phyloP scores from a whole-genome alignment of 495 filamentous ascomycete genomes.

The Immersiella caudata region DNA sequence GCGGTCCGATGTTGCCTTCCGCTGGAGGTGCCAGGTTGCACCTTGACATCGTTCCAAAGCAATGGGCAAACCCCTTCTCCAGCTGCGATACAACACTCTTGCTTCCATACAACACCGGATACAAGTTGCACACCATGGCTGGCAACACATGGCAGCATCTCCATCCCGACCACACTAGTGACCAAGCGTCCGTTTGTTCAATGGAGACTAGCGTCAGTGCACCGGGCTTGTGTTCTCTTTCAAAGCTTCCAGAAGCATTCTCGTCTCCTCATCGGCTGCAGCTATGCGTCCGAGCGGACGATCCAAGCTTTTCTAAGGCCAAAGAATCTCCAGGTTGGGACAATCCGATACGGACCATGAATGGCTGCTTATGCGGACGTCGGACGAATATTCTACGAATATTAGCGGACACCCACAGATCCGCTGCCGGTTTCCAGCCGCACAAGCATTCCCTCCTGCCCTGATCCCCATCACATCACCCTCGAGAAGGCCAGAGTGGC shows the following conservation, averaged over 20 bases:
- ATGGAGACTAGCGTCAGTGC: background rate
- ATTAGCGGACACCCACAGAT: background rate
- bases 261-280: background rate
- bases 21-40: background rate
- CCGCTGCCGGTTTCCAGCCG: background rate
- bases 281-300: background rate
- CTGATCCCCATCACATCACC: background rate
- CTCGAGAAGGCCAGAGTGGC: background rate
- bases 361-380: background rate
- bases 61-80: background rate
- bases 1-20: constrained; percentile 2
- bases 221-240: background rate
- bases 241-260: background rate
- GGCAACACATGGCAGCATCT: background rate
- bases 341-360: background rate
- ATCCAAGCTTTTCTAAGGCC: background rate
- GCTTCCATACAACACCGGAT: background rate
- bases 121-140: background rate
- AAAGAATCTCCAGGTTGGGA: background rate
- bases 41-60: background rate
- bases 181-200: background rate
- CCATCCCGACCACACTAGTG: background rate
- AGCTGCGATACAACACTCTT: background rate
- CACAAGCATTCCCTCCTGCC: background rate
- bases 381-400: background rate